These are phyloP conservation scores for Stephania cephalantha DNA, from an alignment of 164 flowering plant species.

Conservation along the genomic window DNA sequence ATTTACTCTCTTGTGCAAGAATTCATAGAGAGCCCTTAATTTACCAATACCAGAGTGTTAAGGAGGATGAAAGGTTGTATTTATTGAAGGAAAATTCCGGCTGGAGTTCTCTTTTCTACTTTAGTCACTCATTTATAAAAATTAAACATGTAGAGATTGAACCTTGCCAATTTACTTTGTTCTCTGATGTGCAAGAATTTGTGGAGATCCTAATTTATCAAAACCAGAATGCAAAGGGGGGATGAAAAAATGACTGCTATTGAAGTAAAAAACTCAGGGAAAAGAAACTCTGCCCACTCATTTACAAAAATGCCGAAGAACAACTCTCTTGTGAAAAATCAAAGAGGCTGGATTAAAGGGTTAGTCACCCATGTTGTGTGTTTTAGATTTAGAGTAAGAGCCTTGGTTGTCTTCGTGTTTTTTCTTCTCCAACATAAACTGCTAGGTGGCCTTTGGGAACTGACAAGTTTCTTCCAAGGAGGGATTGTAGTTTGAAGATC, in stretches of 20 bases:
- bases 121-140: not conserved
- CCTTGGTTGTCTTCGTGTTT: not conserved
- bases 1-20: no score
- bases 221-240: not conserved
- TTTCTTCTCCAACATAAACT: slow-evolving; percentile 33
- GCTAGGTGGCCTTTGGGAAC: slow-evolving; percentile 35
- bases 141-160: no score
- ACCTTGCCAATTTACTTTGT: not conserved
- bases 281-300: not conserved
- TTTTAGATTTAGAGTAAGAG: not conserved
- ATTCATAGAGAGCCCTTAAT: no score
- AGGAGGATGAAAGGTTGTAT: no score
- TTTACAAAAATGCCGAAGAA: not conserved
- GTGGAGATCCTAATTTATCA: not conserved
- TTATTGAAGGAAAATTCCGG: no score
- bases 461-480: slow-evolving; percentile 2
- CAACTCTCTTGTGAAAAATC: not conserved
- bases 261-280: not conserved
- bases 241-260: no score
- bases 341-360: not conserved
- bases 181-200: not conserved
- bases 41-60: no score
- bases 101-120: not conserved
- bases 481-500: slow-evolving; percentile 11
- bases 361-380: not conserved